These are phyloP conservation scores for Kluyveromyces starmeri DNA, from an alignment of 805 yeast genomes.

Conservation along the genomic window DNA sequence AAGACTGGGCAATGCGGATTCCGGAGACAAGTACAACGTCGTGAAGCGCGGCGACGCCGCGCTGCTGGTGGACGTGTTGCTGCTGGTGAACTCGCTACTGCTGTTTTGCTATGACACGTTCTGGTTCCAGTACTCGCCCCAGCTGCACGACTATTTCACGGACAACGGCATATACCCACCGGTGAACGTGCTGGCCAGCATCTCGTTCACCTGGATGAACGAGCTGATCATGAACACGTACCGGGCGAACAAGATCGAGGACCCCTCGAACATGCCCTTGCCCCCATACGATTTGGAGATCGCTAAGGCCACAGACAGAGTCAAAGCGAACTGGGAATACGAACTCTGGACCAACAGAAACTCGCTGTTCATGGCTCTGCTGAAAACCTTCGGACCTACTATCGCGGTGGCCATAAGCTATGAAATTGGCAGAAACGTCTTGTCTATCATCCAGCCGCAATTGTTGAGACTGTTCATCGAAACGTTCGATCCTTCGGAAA, in stretches of 20 bases:
- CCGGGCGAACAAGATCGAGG: conserved; percentile 31
- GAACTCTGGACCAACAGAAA: conserved; percentile 26
- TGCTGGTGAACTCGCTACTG: conserved; percentile 24
- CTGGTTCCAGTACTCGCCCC: conserved; percentile 32
- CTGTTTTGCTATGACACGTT: conserved; percentile 35
- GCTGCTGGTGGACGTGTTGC: conserved; percentile 19
- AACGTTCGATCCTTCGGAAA: conserved; percentile 32
- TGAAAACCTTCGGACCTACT: conserved; percentile 32
- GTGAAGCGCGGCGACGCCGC: conserved; percentile 14
- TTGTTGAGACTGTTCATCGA: conserved; percentile 41
- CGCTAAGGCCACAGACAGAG: conserved; percentile 22
- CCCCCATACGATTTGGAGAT: conserved; percentile 34
- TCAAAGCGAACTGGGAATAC: conserved; percentile 30
- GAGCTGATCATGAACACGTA: conserved; percentile 34
- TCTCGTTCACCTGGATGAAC: conserved; percentile 43
- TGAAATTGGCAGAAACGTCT: conserved; percentile 33
- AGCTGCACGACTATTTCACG: conserved; percentile 29
- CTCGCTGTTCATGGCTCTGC: conserved; percentile 30
- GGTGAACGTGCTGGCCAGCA: conserved; percentile 28
- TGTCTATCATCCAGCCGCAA: conserved; percentile 46
- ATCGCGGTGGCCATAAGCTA: conserved; percentile 29
- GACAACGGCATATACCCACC: conserved; percentile 24
- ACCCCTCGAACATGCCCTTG: conserved; percentile 35
- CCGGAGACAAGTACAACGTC: conserved; percentile 15
- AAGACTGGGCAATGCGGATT: conserved; percentile 13